Evolutionary conservation across 371 early-diverging fungal genomes (phyloP), one percentile per base, ranked within the genome.

Genomic region (Coemansia sp.): DNA sequence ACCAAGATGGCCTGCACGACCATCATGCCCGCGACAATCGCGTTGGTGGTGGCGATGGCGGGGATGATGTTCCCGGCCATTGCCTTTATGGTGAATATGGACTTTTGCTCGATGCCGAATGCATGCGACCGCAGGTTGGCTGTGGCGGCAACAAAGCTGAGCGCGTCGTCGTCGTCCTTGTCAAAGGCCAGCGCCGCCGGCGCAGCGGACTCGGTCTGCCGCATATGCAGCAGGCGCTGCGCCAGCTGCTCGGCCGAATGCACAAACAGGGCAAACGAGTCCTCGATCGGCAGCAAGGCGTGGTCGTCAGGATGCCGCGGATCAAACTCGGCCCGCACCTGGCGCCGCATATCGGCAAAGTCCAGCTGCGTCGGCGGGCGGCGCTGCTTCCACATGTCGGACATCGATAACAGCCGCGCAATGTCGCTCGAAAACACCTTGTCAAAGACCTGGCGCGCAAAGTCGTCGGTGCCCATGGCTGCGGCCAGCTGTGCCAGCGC

Each of bases 61-160:
- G 99, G 99, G 54, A 99, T 99, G 60, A 99, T 99, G 74, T 96
- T 96, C 11, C 96, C 95, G 0, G 99, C 99, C 92, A 99, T 98
- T 45, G 97, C 96, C 84, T 97, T 97, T 16, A 90, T 87, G 49
- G 90, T 86, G 76, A 98, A 99, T 20, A 88, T 80, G 49, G 90
- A 90, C 67, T 91, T 89, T 51, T 76, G 68, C 13, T 83, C 83
- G 59, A 99, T 95, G 20, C 83, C 83, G 77, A 92, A 99, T 2
- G 90, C 81, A 56, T 79, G 77, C 1, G 94, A 89, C 36, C 99
- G 86, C 55, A 99, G 75, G 65, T 95, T 96, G 0, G 96, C 85
- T 1, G 94, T 85, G 1, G 96, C 92, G 0, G 95, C 88, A 0
- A 98, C 96, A 84, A 99, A 98, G 59, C 88, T 85, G 77, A 96